Evolutionary conservation across 2,329 filamentous ascomycete species (phyloP), one percentile per base, ranked within the genome.

Genomic region (Fusarium veterinarium): DNA sequence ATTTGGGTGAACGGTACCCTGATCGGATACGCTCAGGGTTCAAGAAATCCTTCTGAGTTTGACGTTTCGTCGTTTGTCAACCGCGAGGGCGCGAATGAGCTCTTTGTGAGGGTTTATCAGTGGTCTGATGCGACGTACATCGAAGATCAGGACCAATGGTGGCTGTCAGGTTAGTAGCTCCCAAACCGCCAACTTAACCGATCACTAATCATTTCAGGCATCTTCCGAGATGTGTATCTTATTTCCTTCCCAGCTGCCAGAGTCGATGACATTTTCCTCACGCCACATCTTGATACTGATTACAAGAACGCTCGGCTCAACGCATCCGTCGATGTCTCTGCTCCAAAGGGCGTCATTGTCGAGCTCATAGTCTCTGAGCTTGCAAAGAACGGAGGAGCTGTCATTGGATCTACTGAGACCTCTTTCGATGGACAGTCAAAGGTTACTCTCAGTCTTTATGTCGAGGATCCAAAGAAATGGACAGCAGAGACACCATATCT

Each of bases 71-170:
- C 81, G 0, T 79, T 84, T 89, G 20, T 80, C 71, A 23, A 72
- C 78, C 11, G 79, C 80, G 8, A 82, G 75, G 6, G 77, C 81
- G 40, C 72, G 76, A 92, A 92, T 68, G 85, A 85, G 45, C 77
- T 93, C 2, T 84, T 87, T 14, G 89, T 93, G 2, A 84, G 87
- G n/a, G 91, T 93, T 0, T 93, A 93, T 70, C 90, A 93, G 76
- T 92, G 89, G 84, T 92, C 86, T 16, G 91, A 92, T 72, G 91
- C 89, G 4, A 88, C 88, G 0, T 93, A 93, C 73, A 90, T 93
- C 38, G 91, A 93, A 78, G 90, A 92, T 60, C 90, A 91, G 74
- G 90, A 92, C 77, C 90, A 92, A 76, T 92, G 91, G 91, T 90
- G 90, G 88, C 80, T 92, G 9, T 90, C 88, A 28, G 84, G 88